phyloP scores from a whole-genome alignment of 768 basidiomycete species.

The Gloeophyllum trabeum region DNA sequence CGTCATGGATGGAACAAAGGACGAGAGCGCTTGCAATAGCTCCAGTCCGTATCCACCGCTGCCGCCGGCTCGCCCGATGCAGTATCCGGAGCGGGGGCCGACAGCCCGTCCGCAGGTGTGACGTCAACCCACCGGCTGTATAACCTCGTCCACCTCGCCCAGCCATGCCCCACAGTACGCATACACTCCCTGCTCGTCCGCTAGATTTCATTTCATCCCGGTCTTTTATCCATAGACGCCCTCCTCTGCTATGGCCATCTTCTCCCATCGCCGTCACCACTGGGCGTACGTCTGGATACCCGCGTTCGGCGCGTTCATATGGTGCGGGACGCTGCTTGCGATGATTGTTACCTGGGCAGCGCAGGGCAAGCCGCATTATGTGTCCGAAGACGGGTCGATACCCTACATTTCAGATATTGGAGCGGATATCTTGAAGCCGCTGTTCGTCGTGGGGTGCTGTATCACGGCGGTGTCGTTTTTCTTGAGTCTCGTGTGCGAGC shows the following conservation, averaged over 20 bases:
- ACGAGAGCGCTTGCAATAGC: too few species aligned
- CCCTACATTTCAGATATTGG: conserved; percentile 76
- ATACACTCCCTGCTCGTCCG: too few species aligned
- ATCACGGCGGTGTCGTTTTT: conserved; percentile 56
- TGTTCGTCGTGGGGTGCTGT: conserved; percentile 56
- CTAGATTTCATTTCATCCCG: too few species aligned
- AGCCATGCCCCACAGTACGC: too few species aligned
- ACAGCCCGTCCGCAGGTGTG: too few species aligned
- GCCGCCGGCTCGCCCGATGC: too few species aligned
- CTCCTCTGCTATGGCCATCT: conserved; percentile 3
- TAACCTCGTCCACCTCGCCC: too few species aligned
- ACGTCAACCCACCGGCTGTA: too few species aligned
- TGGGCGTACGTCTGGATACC: conserved; percentile 63
- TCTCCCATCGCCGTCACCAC: conserved; percentile 25
- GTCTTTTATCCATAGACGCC: too few species aligned
- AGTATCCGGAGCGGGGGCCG: too few species aligned
- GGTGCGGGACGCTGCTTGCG: conserved; percentile 53
- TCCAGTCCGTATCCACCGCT: too few species aligned
- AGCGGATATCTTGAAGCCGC: conserved; percentile 63
- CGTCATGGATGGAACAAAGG: too few species aligned
- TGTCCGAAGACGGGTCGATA: conserved; percentile 41
- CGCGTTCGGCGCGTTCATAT: conserved; percentile 43
- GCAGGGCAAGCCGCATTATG: conserved; percentile 48
- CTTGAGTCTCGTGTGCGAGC: conserved; percentile 46
- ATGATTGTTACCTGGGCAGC: conserved; percentile 68